Evolutionary conservation across 495 filamentous ascomycete genomes (phyloP).

Genomic region (Schizothecium vesticola): DNA sequence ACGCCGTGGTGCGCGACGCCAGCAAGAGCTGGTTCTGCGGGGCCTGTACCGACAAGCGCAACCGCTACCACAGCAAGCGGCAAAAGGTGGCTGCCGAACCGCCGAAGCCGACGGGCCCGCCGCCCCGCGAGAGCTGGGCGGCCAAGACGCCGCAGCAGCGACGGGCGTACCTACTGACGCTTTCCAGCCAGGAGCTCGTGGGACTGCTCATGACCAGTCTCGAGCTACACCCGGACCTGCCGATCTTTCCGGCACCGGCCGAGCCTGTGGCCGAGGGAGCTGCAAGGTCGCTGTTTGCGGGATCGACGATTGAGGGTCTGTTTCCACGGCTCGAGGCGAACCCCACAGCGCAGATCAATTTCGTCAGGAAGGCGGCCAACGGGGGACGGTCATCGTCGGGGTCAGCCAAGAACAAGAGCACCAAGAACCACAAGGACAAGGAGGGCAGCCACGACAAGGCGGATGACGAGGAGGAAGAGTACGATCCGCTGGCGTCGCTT

Average conservation of each 20-base stretch:
- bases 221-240: constrained; percentile 38
- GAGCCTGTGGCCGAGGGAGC: not conserved
- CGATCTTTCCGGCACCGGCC: constrained; percentile 36
- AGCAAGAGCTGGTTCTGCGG: constrained; percentile 70
- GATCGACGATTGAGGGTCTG: constrained; percentile 31
- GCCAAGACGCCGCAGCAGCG: constrained; percentile 33
- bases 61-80: constrained; percentile 37
- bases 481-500: constrained; percentile 47
- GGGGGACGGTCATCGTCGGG: constrained; percentile 10
- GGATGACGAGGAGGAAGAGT: constrained; percentile 22
- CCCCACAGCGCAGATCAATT: constrained; percentile 34
- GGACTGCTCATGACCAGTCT: constrained; percentile 24
- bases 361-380: constrained; percentile 32
- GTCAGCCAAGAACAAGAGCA: constrained; percentile 2
- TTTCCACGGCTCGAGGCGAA: constrained; percentile 36
- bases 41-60: constrained; percentile 53
- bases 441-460: constrained; percentile 17
- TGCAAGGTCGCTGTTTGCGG: constrained; percentile 27
- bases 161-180: constrained; percentile 35
- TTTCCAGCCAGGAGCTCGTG: constrained; percentile 33
- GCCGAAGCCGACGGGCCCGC: constrained; percentile 1
- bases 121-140: constrained; percentile 39
- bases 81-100: constrained; percentile 16
- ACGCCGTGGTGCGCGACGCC: constrained; percentile 60
- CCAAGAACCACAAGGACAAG: constrained; percentile 8